phyloP scores from a whole-genome alignment of 2,329 filamentous ascomycete species.

The Dryadomyces quercus-mongolicae region DNA sequence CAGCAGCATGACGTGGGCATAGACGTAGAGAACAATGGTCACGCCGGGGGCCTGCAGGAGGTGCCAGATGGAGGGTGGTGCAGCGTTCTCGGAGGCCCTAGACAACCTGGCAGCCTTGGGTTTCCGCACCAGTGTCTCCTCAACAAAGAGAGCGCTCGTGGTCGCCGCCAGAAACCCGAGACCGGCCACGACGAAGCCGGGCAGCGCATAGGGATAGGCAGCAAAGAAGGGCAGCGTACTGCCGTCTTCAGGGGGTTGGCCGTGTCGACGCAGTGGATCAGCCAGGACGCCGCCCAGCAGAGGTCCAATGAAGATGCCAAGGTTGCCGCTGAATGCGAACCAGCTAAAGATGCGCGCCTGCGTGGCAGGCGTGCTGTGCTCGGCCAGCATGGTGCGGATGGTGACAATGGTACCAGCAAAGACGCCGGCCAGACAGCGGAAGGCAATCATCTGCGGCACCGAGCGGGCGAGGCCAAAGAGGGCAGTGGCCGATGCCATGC shows the following conservation, averaged over 20 bases:
- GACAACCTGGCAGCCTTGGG: not conserved
- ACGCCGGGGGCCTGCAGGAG: constrained; percentile 55
- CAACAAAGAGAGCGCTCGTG: constrained; percentile 41
- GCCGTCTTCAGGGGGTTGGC: constrained; percentile 27
- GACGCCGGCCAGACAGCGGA: constrained; percentile 57
- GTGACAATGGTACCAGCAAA: constrained; percentile 66
- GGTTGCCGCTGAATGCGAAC: constrained; percentile 63
- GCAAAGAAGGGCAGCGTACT: constrained; percentile 39
- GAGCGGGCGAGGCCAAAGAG: constrained; percentile 56
- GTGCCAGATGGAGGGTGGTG: constrained; percentile 30
- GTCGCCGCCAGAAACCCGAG: constrained; percentile 42
- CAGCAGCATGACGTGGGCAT: constrained; percentile 54
- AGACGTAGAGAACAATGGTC: constrained; percentile 50
- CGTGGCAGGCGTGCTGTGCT: constrained; percentile 56
- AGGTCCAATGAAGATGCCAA: constrained; percentile 64
- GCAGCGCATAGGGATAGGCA: constrained; percentile 53
- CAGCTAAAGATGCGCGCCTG: constrained; percentile 64
- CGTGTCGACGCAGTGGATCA: constrained; percentile 52
- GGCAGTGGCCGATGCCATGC: constrained; percentile 46
- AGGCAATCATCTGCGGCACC: constrained; percentile 64
- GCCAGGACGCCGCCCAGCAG: constrained; percentile 57
- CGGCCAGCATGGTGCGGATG: constrained; percentile 64
- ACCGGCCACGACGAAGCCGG: constrained; percentile 43
- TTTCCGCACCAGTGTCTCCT: constrained; percentile 42
- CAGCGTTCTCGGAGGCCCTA: constrained; percentile 4